Evolutionary conservation across 1,284 basidiomycete genomes (phyloP), one percentile per base, ranked within the genome.

Genomic region (Trichosporon sp.): DNA sequence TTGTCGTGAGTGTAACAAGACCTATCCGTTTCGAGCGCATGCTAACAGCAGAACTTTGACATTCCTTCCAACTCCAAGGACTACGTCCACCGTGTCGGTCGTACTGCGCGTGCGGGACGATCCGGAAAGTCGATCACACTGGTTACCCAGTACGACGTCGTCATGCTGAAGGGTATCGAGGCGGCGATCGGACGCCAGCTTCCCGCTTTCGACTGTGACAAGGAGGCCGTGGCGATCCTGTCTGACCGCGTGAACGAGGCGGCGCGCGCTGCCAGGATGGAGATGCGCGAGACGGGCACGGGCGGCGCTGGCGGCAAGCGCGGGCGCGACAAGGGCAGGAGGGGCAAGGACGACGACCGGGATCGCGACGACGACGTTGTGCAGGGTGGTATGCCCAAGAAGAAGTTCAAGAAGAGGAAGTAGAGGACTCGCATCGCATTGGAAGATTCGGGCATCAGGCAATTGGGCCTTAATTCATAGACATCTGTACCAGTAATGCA

Each of bases 11-110:
- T 78, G 12, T 1, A 14, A 4, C 4, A 14, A 16, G 2, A 14
- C 4, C 4, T 32, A 26, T 26, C 26, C 12, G 31, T 12, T 4
- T 8, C 5, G 32, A 21, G n/a, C 4, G 11, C 59, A 35, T 26
- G 54, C 65, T 67, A 14, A 69, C 65, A 21, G 11, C 69, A 83
- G 85, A 99, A 99, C 85, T 99, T 94, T 83, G 96, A 99, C 83
- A 92, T 98, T 74, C 97, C 97, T 0, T 94, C 94, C 5, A 94
- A 99, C 83, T 98, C 96, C 35, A 99, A 99, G 86, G 97, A 99
- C 84, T 99, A 99, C 83, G 98, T 99, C 70, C 97, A 99, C 83
- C 90, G 97, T 70, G 97, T 99, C 19, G 97, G 97, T 43, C 90
- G 97, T 74, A 99, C 97, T 38, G 97, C 97, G 2, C 91, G 97